Conservation (phyloP, 2,329 filamentous ascomycete species). For the Aspergillus nomiae region DNA sequence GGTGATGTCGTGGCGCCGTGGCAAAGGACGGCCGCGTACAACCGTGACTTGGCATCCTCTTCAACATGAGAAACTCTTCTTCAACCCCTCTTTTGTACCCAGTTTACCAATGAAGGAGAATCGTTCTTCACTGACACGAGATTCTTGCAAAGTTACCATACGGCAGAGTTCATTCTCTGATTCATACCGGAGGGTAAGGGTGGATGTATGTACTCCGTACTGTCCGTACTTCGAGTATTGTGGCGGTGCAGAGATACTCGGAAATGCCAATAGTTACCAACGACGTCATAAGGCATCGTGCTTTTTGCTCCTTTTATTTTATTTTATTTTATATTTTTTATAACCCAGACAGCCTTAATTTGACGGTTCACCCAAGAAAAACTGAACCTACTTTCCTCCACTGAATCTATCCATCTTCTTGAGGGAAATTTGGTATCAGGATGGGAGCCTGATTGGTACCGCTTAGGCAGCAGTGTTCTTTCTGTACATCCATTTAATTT, state of each 20-base stretch:
- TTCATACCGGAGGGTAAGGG: not conserved
- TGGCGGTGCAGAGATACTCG: not conserved
- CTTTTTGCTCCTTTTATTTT: not conserved
- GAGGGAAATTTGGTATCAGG: not conserved
- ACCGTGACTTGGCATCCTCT: slow-evolving; percentile 7
- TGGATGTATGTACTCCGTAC: too few species aligned
- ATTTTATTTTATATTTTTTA: not conserved
- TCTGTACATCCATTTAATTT: not conserved
- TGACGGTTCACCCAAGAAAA: not conserved
- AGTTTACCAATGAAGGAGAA: not conserved
- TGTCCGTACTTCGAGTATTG: not conserved
- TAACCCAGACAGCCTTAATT: not conserved
- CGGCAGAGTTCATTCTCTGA: not conserved
- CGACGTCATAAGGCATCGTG: not conserved
- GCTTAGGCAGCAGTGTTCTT: not conserved
- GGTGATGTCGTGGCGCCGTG: slow-evolving; percentile 2
- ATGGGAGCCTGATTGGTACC: not conserved
- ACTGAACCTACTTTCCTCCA: not conserved
- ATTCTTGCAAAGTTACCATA: not conserved
- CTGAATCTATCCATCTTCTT: not conserved
- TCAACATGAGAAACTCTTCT: not conserved
- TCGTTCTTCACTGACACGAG: not conserved
- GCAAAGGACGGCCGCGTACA: slow-evolving; percentile 12
- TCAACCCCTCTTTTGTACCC: not conserved
- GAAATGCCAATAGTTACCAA: not conserved